Conservation (phyloP, 805 yeast genomes). For the Candida morakotiae region DNA sequence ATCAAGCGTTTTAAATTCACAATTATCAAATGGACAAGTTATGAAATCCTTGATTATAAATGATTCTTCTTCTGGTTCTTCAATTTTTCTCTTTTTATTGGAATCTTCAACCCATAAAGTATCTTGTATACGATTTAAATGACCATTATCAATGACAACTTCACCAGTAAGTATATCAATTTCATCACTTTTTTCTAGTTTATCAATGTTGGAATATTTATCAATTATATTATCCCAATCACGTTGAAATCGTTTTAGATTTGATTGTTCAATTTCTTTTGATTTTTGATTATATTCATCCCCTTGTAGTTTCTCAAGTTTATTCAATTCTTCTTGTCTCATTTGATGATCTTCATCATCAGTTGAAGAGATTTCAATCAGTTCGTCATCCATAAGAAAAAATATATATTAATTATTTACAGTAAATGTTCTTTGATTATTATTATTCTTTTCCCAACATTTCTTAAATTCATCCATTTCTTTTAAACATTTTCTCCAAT, state of each 20-base stretch:
- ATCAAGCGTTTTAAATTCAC: no score
- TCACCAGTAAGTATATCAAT: conserved; percentile 64
- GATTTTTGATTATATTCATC: background rate
- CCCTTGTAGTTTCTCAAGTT: background rate
- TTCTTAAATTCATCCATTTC: conserved; percentile 54
- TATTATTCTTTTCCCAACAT: conserved; percentile 61
- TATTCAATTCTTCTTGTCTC: background rate
- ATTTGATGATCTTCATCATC: background rate
- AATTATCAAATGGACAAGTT: no score
- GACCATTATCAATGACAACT: conserved; percentile 66
- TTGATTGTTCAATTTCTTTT: background rate
- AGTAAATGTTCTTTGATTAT: conserved; percentile 45
- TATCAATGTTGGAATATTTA: conserved; percentile 46
- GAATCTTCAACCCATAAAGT: no score
- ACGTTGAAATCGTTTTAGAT: background rate
- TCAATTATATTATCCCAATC: conserved; percentile 48
- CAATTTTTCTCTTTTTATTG: background rate
- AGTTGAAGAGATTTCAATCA: background rate
- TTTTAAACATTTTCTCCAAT: conserved; percentile 37
- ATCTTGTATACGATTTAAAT: no score
- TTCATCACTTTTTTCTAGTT: conserved; percentile 52
- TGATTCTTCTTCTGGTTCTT: no score
- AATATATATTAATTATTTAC: conserved; percentile 22
- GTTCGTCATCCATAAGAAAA: conserved; percentile 1
- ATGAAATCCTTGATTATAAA: no score